phyloP scores from a whole-genome alignment of 73 alveolate genomes.

The Paramecium octaurelia region DNA sequence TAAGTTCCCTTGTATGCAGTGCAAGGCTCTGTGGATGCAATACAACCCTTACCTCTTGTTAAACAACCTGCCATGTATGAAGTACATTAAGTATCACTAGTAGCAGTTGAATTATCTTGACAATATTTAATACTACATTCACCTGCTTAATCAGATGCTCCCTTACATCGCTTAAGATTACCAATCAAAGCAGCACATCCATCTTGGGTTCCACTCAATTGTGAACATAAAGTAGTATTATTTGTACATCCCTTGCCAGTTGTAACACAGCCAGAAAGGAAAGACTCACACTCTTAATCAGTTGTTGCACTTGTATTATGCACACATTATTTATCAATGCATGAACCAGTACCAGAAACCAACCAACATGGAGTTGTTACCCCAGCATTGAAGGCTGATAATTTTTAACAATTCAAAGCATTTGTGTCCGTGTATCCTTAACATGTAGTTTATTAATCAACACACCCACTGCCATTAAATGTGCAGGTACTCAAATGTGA shows the following conservation, averaged over 20 bases:
- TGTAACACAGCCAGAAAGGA: not conserved
- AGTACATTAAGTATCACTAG: constrained; percentile 2
- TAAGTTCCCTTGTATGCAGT: constrained; percentile 3
- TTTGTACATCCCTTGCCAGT: not conserved
- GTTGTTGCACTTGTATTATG: constrained; percentile 17
- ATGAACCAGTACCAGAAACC: constrained; percentile 1
- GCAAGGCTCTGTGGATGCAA: not conserved
- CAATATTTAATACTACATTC: not conserved
- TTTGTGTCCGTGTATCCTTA: not conserved
- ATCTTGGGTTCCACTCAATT: not conserved
- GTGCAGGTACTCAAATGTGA: not conserved
- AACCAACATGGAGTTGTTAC: constrained; percentile 13
- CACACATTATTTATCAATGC: not conserved
- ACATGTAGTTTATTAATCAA: not conserved
- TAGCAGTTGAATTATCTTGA: not conserved
- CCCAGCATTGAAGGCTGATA: not conserved
- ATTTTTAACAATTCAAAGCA: not conserved
- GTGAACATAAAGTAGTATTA: not conserved
- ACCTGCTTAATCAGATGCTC: not conserved
- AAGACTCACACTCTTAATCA: not conserved
- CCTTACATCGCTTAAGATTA: not conserved
- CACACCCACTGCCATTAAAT: constrained; percentile 28
- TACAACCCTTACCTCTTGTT: constrained; percentile 5
- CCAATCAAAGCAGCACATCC: not conserved
- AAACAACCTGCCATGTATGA: constrained; percentile 27